Conservation (phyloP, 805 yeast genomes). For the Huiozyma naganishii region DNA sequence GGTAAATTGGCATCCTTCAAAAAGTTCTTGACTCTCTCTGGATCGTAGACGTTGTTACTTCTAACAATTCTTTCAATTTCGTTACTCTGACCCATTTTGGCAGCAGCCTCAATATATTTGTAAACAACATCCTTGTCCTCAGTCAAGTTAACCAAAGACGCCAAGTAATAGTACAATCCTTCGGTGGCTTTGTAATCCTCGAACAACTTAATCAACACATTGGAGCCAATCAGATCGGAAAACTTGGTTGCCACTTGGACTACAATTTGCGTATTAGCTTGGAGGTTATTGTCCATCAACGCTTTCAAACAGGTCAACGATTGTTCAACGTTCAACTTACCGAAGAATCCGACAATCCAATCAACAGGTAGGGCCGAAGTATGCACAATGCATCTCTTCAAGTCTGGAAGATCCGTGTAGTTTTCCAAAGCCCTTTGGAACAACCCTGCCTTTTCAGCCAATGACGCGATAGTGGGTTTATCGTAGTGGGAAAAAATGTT, state of each 20-base stretch:
- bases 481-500: constrained; percentile 93
- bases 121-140: constrained; percentile 92
- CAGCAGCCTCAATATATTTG: constrained; percentile 92
- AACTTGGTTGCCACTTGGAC: constrained; percentile 95
- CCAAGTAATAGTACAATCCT: constrained; percentile 89
- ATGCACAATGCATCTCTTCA: constrained; percentile 87
- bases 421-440: constrained; percentile 93
- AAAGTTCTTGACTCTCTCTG: constrained; percentile 95
- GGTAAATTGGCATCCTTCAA: constrained; percentile 87
- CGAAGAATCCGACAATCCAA: constrained; percentile 88
- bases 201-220: constrained; percentile 74
- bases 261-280: constrained; percentile 82
- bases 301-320: constrained; percentile 78
- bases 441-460: constrained; percentile 94
- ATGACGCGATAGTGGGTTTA: constrained; percentile 79
- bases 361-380: constrained; percentile 78
- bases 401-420: constrained; percentile 88
- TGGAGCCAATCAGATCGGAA: constrained; percentile 85
- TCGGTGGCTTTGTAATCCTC: constrained; percentile 89
- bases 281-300: constrained; percentile 66
- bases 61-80: constrained; percentile 95
- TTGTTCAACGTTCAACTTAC: constrained; percentile 90
- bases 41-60: constrained; percentile 88
- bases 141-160: constrained; percentile 85
- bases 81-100: constrained; percentile 76